A percentile compares a stretch with the other conserved stretches of the same genome.
Evolutionary conservation across 805 yeast genomes (phyloP).

Genomic region (Candida xyloterini): DNA sequence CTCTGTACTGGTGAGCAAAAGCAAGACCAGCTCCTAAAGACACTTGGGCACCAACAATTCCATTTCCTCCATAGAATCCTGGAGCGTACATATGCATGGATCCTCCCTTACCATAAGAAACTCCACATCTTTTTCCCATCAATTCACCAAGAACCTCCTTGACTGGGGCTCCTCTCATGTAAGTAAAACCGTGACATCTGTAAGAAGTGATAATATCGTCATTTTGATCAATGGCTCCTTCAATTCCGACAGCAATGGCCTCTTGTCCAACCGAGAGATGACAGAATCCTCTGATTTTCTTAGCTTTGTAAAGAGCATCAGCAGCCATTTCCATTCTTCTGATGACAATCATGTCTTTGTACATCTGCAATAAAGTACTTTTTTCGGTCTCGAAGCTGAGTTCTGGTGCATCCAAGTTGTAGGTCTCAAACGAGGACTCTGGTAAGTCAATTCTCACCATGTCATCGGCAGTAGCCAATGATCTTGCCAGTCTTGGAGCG

Average conservation of each 20-base stretch:
- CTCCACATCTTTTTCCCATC: slow-evolving; percentile 96
- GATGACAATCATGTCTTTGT: slow-evolving; percentile 90
- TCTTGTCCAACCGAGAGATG: slow-evolving; percentile 98
- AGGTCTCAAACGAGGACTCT: slow-evolving; percentile 79
- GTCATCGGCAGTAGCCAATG: slow-evolving; percentile 33
- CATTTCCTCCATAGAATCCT: slow-evolving; percentile 98
- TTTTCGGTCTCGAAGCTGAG: slow-evolving; percentile 76
- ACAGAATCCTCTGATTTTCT: slow-evolving; percentile 98
- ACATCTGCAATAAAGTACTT: slow-evolving; percentile 81
- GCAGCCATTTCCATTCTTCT: slow-evolving; percentile 99
- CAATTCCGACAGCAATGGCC: slow-evolving; percentile 98
- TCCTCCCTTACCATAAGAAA: slow-evolving; percentile 97
- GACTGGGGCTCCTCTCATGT: slow-evolving; percentile 92
- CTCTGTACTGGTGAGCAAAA: slow-evolving; percentile 94
- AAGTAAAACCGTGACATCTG: slow-evolving; percentile 98
- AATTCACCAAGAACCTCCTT: slow-evolving; percentile 89
- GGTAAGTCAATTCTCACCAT: slow-evolving; percentile 58
- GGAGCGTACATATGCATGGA: slow-evolving; percentile 98
- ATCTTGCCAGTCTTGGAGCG: slow-evolving; percentile 24
- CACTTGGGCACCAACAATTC: slow-evolving; percentile 99
- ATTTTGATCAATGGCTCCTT: slow-evolving; percentile 79
- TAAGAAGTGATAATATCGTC: slow-evolving; percentile 95
- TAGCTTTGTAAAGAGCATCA: slow-evolving; percentile 96
- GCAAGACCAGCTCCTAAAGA: slow-evolving; percentile 98
- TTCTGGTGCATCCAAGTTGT: slow-evolving; percentile 71